Percentiles rank a stretch among this genome's conserved stretches.
phyloP scores from a whole-genome alignment of 1,284 basidiomycete species.

The Marasmius tenuissimus region DNA sequence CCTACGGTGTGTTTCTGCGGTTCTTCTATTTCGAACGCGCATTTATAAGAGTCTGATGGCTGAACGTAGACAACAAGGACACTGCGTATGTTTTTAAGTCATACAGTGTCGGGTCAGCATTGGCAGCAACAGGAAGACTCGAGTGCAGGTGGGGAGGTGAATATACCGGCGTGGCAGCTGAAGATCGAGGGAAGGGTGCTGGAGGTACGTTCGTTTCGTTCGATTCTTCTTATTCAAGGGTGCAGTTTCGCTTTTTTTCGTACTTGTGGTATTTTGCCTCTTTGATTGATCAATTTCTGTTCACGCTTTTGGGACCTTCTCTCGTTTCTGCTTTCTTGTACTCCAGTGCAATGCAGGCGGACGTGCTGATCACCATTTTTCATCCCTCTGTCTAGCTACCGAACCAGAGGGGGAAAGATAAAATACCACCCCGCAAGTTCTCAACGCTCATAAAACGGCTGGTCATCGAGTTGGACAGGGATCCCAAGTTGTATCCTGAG shows the following conservation, averaged over 20 bases:
- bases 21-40: neutral
- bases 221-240: neutral
- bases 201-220: conserved; percentile 49
- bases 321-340: no score
- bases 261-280: no score
- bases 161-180: conserved; percentile 89
- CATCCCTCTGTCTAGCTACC: conserved; percentile 37
- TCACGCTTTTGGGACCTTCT: no score
- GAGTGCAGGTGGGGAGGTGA: conserved; percentile 67
- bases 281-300: no score
- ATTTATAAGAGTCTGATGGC: neutral
- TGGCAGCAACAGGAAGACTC: conserved; percentile 64
- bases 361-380: no score
- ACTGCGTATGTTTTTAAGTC: conserved; percentile 85
- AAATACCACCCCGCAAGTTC: conserved; percentile 73
- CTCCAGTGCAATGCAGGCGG: no score
- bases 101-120: conserved; percentile 83
- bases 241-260: no score
- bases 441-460: conserved; percentile 85
- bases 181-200: conserved; percentile 88
- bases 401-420: conserved; percentile 70
- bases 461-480: conserved; percentile 86
- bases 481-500: conserved; percentile 81
- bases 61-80: conserved; percentile 74
- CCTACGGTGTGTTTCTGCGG: conserved; percentile 48